Percentiles rank a stretch among this genome's conserved stretches.
Evolutionary conservation across 371 early-diverging fungal species (phyloP).

Genomic region (Mortierella polycephala): DNA sequence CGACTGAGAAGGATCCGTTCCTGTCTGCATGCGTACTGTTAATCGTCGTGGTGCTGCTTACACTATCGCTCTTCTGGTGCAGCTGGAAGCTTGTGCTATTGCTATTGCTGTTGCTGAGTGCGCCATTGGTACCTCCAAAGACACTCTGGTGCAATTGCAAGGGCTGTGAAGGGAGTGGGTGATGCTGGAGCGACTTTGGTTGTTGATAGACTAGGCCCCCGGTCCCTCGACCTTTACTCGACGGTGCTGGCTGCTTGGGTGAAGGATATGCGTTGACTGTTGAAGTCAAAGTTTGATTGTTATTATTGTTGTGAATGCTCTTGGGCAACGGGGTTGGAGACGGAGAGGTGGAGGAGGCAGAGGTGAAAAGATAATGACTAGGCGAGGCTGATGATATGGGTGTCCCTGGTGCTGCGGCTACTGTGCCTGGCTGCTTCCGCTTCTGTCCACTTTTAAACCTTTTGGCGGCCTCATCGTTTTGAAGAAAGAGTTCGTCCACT

Average conservation of each 20-base stretch:
- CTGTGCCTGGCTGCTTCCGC: constrained; percentile 31
- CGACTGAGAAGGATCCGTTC: constrained; percentile 14
- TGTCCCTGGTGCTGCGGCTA: neutral
- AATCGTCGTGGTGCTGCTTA: constrained; percentile 12
- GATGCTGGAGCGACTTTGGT: constrained; percentile 41
- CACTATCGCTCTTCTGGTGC: constrained; percentile 8
- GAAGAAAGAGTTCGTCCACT: constrained; percentile 29
- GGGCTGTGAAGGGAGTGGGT: constrained; percentile 31
- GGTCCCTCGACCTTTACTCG: neutral
- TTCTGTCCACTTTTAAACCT: constrained; percentile 33
- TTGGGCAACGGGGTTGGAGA: constrained; percentile 13
- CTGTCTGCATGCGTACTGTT: neutral
- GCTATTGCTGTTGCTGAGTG: neutral
- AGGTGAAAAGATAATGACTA: neutral
- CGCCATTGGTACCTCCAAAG: neutral
- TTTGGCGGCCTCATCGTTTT: constrained; percentile 41
- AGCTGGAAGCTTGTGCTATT: constrained; percentile 14
- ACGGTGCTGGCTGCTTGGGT: neutral
- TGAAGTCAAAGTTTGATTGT: neutral
- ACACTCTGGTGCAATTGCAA: constrained; percentile 14
- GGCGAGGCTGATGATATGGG: neutral
- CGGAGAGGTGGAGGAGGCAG: constrained; percentile 5
- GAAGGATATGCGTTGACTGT: neutral
- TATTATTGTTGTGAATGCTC: neutral
- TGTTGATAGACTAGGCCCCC: constrained; percentile 35